Conservation (phyloP, 108 stramenopile genomes). For the Nannochloropsis oceanica region DNA sequence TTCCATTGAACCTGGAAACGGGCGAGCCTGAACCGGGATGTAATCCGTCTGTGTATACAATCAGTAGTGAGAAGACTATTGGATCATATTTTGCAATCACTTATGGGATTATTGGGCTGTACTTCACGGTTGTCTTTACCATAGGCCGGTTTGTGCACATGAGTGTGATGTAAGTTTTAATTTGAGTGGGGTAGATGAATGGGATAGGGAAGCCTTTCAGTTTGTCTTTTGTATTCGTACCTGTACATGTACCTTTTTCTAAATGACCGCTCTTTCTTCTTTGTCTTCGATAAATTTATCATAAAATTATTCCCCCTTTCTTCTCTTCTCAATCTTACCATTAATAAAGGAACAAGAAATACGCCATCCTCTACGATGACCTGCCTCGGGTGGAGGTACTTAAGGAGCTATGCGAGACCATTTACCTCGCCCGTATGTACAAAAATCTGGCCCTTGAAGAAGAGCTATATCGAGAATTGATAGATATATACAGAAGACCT, state of each 20-base stretch:
- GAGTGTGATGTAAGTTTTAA: neutral
- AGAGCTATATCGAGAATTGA: neutral
- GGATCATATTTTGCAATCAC: neutral
- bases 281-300: neutral
- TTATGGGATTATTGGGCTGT: neutral
- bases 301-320: neutral
- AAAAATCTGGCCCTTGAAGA: neutral
- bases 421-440: neutral
- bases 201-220: neutral
- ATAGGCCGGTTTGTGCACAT: neutral
- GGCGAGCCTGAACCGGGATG: neutral
- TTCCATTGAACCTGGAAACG: neutral
- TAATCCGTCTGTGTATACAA: neutral
- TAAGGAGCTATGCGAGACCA: neutral
- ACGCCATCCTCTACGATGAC: neutral
- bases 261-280: neutral
- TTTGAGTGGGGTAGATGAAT: neutral
- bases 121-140: neutral
- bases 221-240: neutral
- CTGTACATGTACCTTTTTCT: neutral
- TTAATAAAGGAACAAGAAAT: neutral
- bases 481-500: neutral
- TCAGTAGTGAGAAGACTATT: neutral
- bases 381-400: neutral
- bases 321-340: neutral